Conservation (phyloP, 2,329 filamentous ascomycete species). For the Thielaviopsis ethacetica region DNA sequence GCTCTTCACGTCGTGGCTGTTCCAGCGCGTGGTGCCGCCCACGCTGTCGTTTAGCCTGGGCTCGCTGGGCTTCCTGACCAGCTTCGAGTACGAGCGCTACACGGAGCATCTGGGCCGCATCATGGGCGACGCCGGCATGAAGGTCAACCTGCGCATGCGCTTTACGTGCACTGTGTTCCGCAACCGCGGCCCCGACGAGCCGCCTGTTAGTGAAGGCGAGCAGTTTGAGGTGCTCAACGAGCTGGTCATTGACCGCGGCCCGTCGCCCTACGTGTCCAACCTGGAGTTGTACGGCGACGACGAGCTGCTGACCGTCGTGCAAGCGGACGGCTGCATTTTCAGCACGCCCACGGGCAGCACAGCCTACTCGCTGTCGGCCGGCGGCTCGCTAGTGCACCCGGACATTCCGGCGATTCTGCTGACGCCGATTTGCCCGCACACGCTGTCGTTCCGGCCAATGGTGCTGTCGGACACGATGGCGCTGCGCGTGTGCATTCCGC, state of each 20-base stretch:
- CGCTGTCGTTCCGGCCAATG: slow-evolving; percentile 93
- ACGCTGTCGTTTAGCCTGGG: slow-evolving; percentile 74
- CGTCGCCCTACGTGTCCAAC: slow-evolving; percentile 92
- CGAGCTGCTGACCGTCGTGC: slow-evolving; percentile 84
- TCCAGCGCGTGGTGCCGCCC: slow-evolving; percentile 73
- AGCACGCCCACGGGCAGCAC: slow-evolving; percentile 90
- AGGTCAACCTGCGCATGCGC: slow-evolving; percentile 93
- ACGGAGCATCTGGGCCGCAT: slow-evolving; percentile 72
- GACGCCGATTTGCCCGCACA: slow-evolving; percentile 95
- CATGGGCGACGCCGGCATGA: slow-evolving; percentile 92
- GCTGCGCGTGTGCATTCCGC: slow-evolving; percentile 73
- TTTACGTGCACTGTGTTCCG: slow-evolving; percentile 97
- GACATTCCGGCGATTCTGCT: slow-evolving; percentile 93
- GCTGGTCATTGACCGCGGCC: slow-evolving; percentile 92
- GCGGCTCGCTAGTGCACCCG: slow-evolving; percentile 87
- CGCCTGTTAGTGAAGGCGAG: slow-evolving; percentile 61
- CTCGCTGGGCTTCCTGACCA: slow-evolving; percentile 76
- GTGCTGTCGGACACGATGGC: slow-evolving; percentile 89
- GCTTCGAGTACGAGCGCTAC: slow-evolving; percentile 76
- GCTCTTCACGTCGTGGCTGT: slow-evolving; percentile 80
- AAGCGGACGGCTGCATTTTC: slow-evolving; percentile 95
- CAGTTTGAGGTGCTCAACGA: slow-evolving; percentile 98
- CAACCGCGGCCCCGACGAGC: slow-evolving; percentile 37
- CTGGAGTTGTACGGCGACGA: slow-evolving; percentile 92
- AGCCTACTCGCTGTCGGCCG: slow-evolving; percentile 89